A percentile compares a stretch with the other conserved stretches of the same genome.
Conservation (phyloP, 225 moss, liverwort and hornwort species). For the Pleurozium schreberi region DNA sequence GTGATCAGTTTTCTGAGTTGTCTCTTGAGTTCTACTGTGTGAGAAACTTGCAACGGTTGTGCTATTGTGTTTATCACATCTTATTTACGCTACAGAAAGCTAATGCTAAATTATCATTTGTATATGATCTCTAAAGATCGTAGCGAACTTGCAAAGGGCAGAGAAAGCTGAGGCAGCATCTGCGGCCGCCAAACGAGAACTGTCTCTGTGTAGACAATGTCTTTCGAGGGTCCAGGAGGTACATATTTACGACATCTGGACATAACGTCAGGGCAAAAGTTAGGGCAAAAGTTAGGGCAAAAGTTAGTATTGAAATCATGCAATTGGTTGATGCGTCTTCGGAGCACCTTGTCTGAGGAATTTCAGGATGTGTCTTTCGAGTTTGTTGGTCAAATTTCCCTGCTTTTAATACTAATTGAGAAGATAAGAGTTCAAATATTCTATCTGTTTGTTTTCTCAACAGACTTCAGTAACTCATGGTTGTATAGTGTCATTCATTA, state of each 20-base stretch:
- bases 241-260: background rate
- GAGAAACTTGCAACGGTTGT: background rate
- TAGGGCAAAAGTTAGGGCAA: too few species aligned
- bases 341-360: background rate
- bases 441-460: background rate
- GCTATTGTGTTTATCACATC: background rate
- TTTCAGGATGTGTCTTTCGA: background rate
- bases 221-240: constrained; percentile 44
- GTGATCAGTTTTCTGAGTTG: background rate
- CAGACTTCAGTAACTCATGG: background rate
- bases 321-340: background rate
- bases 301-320: background rate
- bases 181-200: constrained; percentile 13
- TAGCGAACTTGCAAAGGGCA: constrained; percentile 29
- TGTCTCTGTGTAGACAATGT: constrained; percentile 17
- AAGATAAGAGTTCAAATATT: background rate
- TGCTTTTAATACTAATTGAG: background rate
- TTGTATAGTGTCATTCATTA: background rate
- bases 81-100: background rate
- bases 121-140: constrained; percentile 5
- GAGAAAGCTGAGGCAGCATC: constrained; percentile 38
- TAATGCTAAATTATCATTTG: background rate
- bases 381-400: background rate
- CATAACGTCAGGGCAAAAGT: background rate
- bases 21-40: background rate